These are phyloP conservation scores for Tolypocladium amazonense DNA, from an alignment of 2,329 filamentous ascomycete genomes.

Conservation along the genomic window DNA sequence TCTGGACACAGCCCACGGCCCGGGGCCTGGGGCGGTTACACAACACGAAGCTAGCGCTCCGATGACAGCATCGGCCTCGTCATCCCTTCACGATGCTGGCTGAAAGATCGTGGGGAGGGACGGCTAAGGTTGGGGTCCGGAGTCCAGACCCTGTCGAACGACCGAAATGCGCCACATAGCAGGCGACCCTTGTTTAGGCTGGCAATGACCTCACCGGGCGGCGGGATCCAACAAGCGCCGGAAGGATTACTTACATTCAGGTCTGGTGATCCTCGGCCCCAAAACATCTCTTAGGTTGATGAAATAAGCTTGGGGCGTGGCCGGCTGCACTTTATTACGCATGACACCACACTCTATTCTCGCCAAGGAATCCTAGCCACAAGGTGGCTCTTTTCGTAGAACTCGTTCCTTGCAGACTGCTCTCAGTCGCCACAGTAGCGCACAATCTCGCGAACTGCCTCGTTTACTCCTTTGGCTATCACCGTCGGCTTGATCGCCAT, in stretches of 20 bases:
- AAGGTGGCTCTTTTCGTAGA: too few relatives aligned
- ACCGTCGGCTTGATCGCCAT: background rate
- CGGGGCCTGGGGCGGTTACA: background rate
- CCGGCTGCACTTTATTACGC: too few relatives aligned
- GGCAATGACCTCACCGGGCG: background rate
- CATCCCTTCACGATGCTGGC: background rate
- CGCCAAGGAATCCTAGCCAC: too few relatives aligned
- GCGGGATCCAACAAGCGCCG: background rate
- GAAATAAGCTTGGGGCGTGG: too few relatives aligned
- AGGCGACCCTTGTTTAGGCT: background rate
- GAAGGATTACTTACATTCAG: background rate
- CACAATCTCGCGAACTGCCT: background rate
- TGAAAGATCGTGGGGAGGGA: background rate
- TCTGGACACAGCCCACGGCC: background rate
- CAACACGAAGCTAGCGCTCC: background rate
- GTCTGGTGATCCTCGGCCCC: background rate
- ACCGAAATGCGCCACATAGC: background rate
- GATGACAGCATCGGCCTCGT: background rate
- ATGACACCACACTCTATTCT: too few relatives aligned
- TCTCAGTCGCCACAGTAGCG: background rate
- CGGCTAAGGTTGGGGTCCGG: background rate
- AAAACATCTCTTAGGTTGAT: too few relatives aligned
- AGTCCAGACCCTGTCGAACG: background rate
- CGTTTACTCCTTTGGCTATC: background rate
- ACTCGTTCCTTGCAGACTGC: background rate